Conservation (phyloP, 2,329 filamentous ascomycete species). For the Colletotrichum spaethianum region DNA sequence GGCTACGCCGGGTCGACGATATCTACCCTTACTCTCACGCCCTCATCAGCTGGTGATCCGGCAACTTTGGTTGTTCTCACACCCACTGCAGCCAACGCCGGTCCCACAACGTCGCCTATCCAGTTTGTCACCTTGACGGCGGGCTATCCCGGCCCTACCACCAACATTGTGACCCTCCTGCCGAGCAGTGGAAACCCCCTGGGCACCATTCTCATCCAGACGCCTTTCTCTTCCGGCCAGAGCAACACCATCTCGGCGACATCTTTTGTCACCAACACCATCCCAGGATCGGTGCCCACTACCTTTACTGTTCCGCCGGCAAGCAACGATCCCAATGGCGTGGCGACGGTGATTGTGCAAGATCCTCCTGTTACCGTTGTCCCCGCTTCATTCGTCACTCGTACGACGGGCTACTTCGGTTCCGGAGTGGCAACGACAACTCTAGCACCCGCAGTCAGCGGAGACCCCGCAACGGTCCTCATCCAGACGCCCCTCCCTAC, state of each 20-base stretch:
- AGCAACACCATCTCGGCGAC: neutral
- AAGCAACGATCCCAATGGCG: neutral
- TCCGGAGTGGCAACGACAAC: conserved; percentile 20
- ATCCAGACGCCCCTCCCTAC: conserved; percentile 26
- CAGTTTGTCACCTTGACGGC: conserved; percentile 4
- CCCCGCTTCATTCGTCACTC: conserved; percentile 20
- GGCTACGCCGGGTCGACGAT: conserved; percentile 25
- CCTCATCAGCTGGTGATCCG: conserved; percentile 20
- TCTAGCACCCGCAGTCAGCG: conserved; percentile 1
- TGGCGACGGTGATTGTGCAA: neutral
- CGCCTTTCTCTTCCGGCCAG: neutral
- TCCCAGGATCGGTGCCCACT: neutral
- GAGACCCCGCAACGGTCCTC: conserved; percentile 22
- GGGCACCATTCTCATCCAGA: neutral
- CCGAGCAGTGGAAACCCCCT: neutral
- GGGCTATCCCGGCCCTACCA: conserved; percentile 2
- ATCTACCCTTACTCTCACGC: conserved; percentile 30
- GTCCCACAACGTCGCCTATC: neutral
- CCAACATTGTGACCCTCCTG: neutral
- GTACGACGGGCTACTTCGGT: conserved; percentile 21
- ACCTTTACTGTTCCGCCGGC: neutral
- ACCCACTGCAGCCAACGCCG: neutral
- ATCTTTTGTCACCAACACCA: neutral
- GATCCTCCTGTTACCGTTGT: neutral
- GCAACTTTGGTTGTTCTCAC: conserved; percentile 33